phyloP scores from a whole-genome alignment of 139 green algal genomes.

The Haematococcus lacustris region DNA sequence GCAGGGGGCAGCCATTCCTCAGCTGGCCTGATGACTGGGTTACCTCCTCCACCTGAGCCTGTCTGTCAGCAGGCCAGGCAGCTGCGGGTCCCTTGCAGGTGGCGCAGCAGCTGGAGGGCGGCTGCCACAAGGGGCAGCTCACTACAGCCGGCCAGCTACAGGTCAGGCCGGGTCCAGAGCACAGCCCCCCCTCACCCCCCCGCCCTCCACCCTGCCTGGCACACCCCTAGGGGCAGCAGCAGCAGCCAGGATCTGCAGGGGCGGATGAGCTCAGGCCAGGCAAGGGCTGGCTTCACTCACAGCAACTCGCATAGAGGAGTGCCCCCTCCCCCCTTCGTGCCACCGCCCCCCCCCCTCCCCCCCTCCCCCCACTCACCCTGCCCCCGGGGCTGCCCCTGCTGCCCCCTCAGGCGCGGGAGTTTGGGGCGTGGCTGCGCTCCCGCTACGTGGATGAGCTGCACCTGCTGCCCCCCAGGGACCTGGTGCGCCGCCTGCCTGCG shows the following conservation, averaged over 20 bases:
- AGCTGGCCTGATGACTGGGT: too few species aligned
- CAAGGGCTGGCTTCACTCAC: too few species aligned
- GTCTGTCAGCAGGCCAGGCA: too few species aligned
- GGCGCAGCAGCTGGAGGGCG: constrained; percentile 29
- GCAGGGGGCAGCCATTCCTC: too few species aligned
- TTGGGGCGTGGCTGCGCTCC: constrained; percentile 54
- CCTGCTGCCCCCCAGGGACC: constrained; percentile 35
- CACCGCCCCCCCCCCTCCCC: too few species aligned
- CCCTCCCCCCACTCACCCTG: background rate
- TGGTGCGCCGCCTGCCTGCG: constrained; percentile 13
- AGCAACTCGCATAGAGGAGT: too few species aligned
- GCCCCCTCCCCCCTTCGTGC: too few species aligned
- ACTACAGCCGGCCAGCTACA: constrained; percentile 59
- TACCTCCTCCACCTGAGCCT: too few species aligned
- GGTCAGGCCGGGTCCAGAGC: constrained; percentile 3
- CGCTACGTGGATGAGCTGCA: constrained; percentile 36
- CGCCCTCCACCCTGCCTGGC: background rate
- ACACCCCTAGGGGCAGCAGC: too few species aligned
- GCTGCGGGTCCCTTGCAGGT: constrained; percentile 29
- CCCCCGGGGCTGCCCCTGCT: background rate
- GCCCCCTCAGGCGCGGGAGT: constrained; percentile 40
- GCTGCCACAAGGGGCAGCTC: constrained; percentile 67
- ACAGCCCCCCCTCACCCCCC: background rate
- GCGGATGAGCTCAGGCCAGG: too few species aligned
- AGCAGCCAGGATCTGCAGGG: too few species aligned